These are phyloP conservation scores for Schizosaccharomyces octosporus DNA, from an alignment of 805 yeast genomes.

Conservation along the genomic window DNA sequence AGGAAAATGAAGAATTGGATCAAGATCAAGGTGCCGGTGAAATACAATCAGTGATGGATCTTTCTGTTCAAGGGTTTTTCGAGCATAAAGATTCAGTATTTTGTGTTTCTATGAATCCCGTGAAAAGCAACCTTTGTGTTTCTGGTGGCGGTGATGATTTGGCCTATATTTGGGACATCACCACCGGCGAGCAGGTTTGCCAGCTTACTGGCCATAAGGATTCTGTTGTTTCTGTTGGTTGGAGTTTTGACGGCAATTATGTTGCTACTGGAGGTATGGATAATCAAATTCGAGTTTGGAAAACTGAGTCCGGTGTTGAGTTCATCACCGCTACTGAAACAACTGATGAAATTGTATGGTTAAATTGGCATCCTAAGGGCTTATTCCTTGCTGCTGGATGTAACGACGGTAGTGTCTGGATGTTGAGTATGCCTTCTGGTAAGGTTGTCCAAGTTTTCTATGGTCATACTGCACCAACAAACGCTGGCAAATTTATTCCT, in stretches of 20 bases:
- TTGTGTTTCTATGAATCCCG: constrained; percentile 61
- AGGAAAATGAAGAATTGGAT: constrained; percentile 16
- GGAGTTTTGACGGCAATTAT: constrained; percentile 59
- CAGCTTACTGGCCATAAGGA: constrained; percentile 65
- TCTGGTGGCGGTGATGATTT: constrained; percentile 88
- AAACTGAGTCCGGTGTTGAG: constrained; percentile 37
- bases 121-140: constrained; percentile 45
- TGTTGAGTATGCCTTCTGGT: constrained; percentile 45
- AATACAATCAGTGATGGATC: not conserved
- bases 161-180: constrained; percentile 80
- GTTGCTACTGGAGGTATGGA: constrained; percentile 85
- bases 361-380: constrained; percentile 52
- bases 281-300: constrained; percentile 56
- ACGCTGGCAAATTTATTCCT: constrained; percentile 53
- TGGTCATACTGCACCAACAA: constrained; percentile 58
- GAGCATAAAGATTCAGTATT: constrained; percentile 66
- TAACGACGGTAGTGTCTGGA: constrained; percentile 83
- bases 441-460: constrained; percentile 21
- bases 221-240: constrained; percentile 63
- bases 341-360: constrained; percentile 75
- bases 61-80: constrained; percentile 1
- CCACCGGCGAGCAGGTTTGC: constrained; percentile 35
- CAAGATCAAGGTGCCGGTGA: not conserved
- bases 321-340: constrained; percentile 49
- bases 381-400: constrained; percentile 80